Base-by-base conservation (phyloP, 305 asterid genomes). In the Rubia tinctorum region DNA sequence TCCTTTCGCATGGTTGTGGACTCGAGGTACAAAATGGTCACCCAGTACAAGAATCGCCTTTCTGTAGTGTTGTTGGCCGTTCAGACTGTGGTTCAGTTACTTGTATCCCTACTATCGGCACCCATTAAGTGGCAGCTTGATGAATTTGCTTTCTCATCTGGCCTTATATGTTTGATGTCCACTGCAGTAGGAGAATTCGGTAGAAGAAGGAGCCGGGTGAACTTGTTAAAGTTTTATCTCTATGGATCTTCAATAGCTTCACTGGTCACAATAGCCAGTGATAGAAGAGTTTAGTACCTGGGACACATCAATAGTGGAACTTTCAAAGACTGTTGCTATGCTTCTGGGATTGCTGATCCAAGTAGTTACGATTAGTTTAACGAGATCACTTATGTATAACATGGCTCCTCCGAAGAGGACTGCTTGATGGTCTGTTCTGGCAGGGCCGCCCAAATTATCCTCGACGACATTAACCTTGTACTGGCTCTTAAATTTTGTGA, bases 171-270 rank as follows among this genome's bases (percentile, higher is more conserved):
- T 83, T 86, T 84, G 70, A 62, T 85, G 23, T 88, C 94, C 69
- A 84, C 86, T 43, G 68, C 88, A 37, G 66, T 89, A 49, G 97
- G 97, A 73, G 96, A 88, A 82, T 76, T 90, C 65, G 98, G 98
- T 80, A 86, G 90, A 72, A 90, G 82, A 70, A 85, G 90, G 68
- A 90, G 90, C 84, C 83, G 82, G 59, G 72, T 75, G 70, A 76
- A 27, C 75, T 80, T 86, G 55, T 79, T 92, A 81, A 90, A 84
- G 84, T 59, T 90, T 67, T 90, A 86, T 75, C 68, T 86, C 66
- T 78, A 82, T 69, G 97, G 95, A 66, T 86, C 96, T 59, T 86
- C 93, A 0, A 80, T 82, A 65, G 84, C 91, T 66, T 73, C 80
- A 44, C 60, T 90, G 63, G 58, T 83, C 73, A 82, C 95, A 27